Evolutionary conservation across 345 rosid species (phyloP).

Genomic region (Microthlaspi erraticum): DNA sequence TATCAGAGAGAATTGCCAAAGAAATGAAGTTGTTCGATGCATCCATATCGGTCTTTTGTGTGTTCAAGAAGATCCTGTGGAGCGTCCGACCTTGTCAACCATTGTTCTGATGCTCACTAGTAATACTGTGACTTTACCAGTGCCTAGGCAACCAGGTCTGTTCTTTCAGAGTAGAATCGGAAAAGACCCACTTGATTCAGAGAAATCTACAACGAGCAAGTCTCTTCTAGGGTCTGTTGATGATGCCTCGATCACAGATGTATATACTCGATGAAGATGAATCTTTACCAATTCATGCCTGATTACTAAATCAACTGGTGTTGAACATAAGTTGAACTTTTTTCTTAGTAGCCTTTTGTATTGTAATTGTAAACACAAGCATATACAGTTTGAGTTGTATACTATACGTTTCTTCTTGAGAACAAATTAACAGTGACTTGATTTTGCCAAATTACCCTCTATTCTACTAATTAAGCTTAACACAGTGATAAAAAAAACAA

Average conservation of each 20-base stretch:
- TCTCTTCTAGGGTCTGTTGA: background rate
- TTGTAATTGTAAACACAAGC: constrained; percentile 17
- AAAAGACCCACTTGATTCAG: constrained; percentile 4
- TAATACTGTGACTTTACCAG: constrained; percentile 42
- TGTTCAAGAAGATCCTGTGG: constrained; percentile 61
- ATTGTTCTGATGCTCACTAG: constrained; percentile 52
- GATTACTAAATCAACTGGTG: background rate
- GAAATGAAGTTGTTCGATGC: constrained; percentile 53
- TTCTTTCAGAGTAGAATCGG: constrained; percentile 28
- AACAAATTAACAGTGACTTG: background rate
- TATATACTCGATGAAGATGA: constrained; percentile 37
- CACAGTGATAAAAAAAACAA: too few relatives aligned
- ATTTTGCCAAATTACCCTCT: background rate
- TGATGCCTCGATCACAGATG: background rate
- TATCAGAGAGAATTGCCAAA: constrained; percentile 39
- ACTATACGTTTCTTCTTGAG: background rate
- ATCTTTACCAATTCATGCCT: background rate
- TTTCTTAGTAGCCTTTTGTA: background rate
- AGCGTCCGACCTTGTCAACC: constrained; percentile 57
- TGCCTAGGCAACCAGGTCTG: constrained; percentile 52
- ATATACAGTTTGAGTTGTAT: constrained; percentile 5
- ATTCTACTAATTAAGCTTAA: too few relatives aligned
- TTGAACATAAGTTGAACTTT: background rate
- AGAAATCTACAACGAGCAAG: background rate
- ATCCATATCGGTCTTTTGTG: constrained; percentile 65